Percentiles rank a stretch among this genome's conserved stretches.
Evolutionary conservation across 345 rosid genomes (phyloP).

Genomic region (Eutrema japonicum): DNA sequence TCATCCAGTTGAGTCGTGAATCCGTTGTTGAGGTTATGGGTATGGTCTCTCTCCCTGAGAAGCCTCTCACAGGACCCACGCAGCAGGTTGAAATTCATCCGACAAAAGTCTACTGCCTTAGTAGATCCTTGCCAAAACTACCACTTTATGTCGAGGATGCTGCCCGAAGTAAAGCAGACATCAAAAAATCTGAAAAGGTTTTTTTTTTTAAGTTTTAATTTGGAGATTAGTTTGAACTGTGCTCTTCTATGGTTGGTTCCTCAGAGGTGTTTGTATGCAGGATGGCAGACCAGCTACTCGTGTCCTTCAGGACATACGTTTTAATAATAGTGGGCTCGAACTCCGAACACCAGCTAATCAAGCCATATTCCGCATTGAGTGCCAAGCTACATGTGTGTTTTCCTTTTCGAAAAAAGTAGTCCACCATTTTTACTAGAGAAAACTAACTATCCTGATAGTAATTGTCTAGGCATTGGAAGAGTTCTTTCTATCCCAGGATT

Average conservation of each 20-base stretch:
- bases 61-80: constrained; percentile 55
- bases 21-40: constrained; percentile 59
- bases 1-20: constrained; percentile 56
- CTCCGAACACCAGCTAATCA: background rate
- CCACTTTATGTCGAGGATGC: background rate
- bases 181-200: background rate
- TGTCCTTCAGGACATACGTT: background rate
- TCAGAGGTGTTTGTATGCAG: background rate
- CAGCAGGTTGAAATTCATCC: constrained; percentile 48
- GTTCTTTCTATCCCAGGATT: background rate
- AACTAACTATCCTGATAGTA: too few species aligned
- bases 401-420: too few species aligned
- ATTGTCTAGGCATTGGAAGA: background rate
- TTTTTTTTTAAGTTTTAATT: background rate
- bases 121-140: too few species aligned
- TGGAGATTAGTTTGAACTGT: background rate
- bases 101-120: too few species aligned
- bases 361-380: background rate
- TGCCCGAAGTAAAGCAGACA: background rate
- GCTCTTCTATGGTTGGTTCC: background rate
- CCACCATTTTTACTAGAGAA: too few species aligned
- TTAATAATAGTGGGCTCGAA: background rate
- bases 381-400: background rate
- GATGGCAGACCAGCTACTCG: background rate
- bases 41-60: constrained; percentile 50